phyloP scores from a whole-genome alignment of 1,139 yeast genomes.

The Petasospora rhodanensis region DNA sequence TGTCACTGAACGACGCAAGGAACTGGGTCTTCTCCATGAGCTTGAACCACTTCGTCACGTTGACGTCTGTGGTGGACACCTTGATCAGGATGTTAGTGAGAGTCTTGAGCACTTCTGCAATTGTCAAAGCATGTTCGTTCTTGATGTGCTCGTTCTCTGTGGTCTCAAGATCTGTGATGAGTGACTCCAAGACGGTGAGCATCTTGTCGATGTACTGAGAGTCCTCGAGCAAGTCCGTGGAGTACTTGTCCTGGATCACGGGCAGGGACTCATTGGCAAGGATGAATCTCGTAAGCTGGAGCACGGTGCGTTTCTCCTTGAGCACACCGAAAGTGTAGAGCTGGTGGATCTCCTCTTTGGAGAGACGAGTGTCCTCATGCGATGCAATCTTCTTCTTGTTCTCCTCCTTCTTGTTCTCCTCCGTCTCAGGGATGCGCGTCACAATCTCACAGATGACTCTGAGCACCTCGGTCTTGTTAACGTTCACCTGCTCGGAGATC shows the following conservation, averaged over 20 bases:
- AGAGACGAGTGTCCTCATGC: conserved; percentile 20
- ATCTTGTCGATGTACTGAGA: conserved; percentile 21
- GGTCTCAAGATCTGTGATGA: conserved; percentile 16
- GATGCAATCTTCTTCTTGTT: conserved; percentile 22
- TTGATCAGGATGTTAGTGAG: conserved; percentile 37
- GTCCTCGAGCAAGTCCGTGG: conserved; percentile 27
- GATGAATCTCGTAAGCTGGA: conserved; percentile 16
- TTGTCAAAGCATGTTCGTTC: conserved; percentile 31
- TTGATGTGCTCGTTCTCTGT: conserved; percentile 23
- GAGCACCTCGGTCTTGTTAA: conserved; percentile 40
- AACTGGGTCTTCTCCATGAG: conserved; percentile 43
- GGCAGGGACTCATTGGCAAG: conserved; percentile 16
- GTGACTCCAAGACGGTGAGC: conserved; percentile 8
- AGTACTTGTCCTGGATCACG: conserved; percentile 19
- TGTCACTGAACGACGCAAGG: conserved; percentile 31
- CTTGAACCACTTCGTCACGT: conserved; percentile 53
- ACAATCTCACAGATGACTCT: conserved; percentile 42
- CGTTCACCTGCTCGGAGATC: conserved; percentile 30
- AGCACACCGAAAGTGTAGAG: conserved; percentile 34
- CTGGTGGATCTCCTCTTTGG: conserved; percentile 20
- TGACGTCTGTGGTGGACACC: conserved; percentile 28
- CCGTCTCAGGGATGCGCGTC: conserved; percentile 33
- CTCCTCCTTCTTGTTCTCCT: conserved; percentile 5
- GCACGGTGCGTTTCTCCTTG: conserved; percentile 39
- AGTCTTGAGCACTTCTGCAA: conserved; percentile 41